Conservation (phyloP, 1,284 basidiomycete genomes). For the Rhodotorula sp. region DNA sequence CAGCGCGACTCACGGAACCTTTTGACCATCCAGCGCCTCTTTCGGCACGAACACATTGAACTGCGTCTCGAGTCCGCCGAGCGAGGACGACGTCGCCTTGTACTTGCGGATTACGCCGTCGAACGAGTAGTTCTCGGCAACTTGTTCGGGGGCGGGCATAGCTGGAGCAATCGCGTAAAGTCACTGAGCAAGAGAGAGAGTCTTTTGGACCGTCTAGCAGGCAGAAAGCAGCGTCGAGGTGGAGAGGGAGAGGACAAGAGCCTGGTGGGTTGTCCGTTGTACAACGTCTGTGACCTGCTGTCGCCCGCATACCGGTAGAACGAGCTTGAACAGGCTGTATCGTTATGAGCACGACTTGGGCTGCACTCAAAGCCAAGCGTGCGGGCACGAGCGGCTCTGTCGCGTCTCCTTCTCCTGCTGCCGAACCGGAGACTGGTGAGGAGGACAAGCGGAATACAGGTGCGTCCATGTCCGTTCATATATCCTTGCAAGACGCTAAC, state of each 20-base stretch:
- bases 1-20: conserved; percentile 49
- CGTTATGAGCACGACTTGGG: background rate
- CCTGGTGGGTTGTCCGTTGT: too few species aligned
- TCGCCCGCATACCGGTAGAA: too few species aligned
- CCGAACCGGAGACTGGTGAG: too few species aligned
- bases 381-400: background rate
- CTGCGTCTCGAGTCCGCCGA: conserved; percentile 74
- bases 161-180: background rate
- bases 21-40: conserved; percentile 57
- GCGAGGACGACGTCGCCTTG: conserved; percentile 71
- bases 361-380: background rate
- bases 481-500: too few species aligned
- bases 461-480: background rate
- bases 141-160: conserved; percentile 56
- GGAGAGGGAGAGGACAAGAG: background rate
- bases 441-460: background rate
- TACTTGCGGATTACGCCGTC: conserved; percentile 80
- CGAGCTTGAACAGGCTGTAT: too few species aligned
- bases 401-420: background rate
- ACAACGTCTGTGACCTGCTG: too few species aligned
- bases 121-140: conserved; percentile 76
- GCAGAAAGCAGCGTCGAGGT: too few species aligned
- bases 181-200: background rate
- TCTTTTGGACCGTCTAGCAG: too few species aligned
- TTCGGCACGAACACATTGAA: conserved; percentile 90